These are phyloP conservation scores for Globisporangium nunn DNA, from an alignment of 352 stramenopile species.

Conservation along the genomic window DNA sequence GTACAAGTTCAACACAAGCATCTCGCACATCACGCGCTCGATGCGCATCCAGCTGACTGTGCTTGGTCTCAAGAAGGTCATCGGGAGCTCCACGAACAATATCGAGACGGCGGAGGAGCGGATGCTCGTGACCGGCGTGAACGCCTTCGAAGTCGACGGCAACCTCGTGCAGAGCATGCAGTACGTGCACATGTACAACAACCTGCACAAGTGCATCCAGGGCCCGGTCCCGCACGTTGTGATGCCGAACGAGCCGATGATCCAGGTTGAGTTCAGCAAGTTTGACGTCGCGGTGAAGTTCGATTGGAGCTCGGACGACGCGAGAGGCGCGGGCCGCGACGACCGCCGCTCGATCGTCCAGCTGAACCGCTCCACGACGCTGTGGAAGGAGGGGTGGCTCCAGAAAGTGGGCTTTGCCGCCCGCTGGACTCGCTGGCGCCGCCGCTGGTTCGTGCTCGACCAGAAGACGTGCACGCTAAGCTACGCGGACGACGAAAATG, in stretches of 20 bases:
- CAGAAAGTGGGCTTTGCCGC: slow-evolving; percentile 77
- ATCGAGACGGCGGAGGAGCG: slow-evolving; percentile 46
- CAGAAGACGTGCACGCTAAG: slow-evolving; percentile 74
- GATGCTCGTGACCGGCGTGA: slow-evolving; percentile 76
- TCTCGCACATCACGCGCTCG: slow-evolving; percentile 58
- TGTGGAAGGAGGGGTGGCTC: slow-evolving; percentile 79
- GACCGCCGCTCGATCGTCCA: slow-evolving; percentile 50
- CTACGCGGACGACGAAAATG: slow-evolving; percentile 61
- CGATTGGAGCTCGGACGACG: slow-evolving; percentile 42
- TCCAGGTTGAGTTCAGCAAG: slow-evolving; percentile 62
- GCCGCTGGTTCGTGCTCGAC: slow-evolving; percentile 74
- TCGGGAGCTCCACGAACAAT: slow-evolving; percentile 30
- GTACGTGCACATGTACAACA: slow-evolving; percentile 82
- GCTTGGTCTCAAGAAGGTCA: slow-evolving; percentile 62
- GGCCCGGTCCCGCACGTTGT: slow-evolving; percentile 74
- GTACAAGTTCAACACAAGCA: slow-evolving; percentile 74
- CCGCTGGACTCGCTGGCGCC: slow-evolving; percentile 63
- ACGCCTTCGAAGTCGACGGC: slow-evolving; percentile 78
- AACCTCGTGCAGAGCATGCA: slow-evolving; percentile 51
- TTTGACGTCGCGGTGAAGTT: slow-evolving; percentile 68
- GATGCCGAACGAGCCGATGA: slow-evolving; percentile 54
- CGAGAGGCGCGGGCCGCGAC: slow-evolving; percentile 22
- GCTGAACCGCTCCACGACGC: slow-evolving; percentile 39
- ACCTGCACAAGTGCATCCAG: slow-evolving; percentile 58
- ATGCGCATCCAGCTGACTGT: slow-evolving; percentile 76